Conservation (phyloP, 345 rosid genomes). For the Excoecaria cochinchinensis region DNA sequence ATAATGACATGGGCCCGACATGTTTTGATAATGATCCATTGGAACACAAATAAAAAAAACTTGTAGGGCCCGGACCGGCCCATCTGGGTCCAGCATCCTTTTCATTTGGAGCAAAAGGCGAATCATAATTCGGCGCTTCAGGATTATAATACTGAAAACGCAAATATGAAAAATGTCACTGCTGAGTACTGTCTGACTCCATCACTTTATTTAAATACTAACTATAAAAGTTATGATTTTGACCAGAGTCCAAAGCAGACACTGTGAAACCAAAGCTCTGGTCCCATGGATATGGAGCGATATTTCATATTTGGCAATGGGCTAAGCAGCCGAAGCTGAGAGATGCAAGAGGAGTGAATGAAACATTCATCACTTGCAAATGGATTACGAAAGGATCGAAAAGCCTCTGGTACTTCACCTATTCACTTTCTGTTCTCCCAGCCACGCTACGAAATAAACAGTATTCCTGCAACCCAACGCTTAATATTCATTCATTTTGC, state of each 20-base stretch:
- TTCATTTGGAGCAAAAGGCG: no score
- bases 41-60: no score
- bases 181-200: no score
- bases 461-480: not conserved
- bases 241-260: not conserved
- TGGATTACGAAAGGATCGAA: conserved; percentile 89
- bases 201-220: no score
- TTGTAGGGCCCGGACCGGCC: no score
- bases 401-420: conserved; percentile 48
- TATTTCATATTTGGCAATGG: not conserved
- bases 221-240: not conserved
- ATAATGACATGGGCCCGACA: no score
- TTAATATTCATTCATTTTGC: not conserved
- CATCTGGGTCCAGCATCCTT: no score
- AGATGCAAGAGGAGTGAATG: not conserved
- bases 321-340: not conserved
- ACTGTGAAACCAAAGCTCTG: not conserved
- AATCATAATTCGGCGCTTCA: no score
- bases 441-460: not conserved
- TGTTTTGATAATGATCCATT: no score
- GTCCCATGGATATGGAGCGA: no score
- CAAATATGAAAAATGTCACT: no score
- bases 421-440: conserved; percentile 28
- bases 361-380: conserved; percentile 5
- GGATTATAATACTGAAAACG: no score